Evolutionary conservation across 768 basidiomycete genomes (phyloP).

Genomic region (Lactifluus hygrophoroides): DNA sequence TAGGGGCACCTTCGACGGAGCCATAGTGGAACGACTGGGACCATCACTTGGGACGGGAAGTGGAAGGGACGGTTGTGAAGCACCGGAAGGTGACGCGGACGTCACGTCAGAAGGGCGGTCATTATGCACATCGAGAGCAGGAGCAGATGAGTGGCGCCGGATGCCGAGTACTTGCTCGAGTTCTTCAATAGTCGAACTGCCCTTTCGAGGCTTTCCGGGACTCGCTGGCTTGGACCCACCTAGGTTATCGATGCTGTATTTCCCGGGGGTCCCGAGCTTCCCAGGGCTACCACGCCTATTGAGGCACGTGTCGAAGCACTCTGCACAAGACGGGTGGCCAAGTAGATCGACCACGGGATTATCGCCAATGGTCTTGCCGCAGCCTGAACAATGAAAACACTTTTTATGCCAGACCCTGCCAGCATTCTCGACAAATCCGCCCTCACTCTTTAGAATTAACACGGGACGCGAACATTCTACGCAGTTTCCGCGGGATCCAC

Average conservation of each 20-base stretch:
- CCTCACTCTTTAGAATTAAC: constrained; percentile 66
- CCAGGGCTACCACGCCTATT: constrained; percentile 35
- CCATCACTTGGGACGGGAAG: background rate
- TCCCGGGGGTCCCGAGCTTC: constrained; percentile 23
- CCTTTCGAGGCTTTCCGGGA: constrained; percentile 22
- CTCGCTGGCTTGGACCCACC: constrained; percentile 36
- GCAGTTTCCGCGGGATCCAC: constrained; percentile 73
- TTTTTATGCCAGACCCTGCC: constrained; percentile 73
- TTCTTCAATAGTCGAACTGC: constrained; percentile 30
- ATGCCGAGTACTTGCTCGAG: constrained; percentile 29
- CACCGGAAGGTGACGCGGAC: background rate
- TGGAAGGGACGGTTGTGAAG: background rate
- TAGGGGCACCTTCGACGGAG: background rate
- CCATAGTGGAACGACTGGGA: background rate
- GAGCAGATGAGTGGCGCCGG: constrained; percentile 22
- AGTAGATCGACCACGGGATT: constrained; percentile 77
- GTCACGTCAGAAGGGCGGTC: background rate
- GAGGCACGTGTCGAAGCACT: constrained; percentile 74
- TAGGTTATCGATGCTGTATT: constrained; percentile 33
- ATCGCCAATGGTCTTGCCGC: constrained; percentile 63
- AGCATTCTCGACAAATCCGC: constrained; percentile 64
- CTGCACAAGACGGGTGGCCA: constrained; percentile 68
- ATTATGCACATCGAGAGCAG: constrained; percentile 16
- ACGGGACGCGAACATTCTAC: constrained; percentile 61
- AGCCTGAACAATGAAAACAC: constrained; percentile 71